Percentiles rank a stretch among this genome's conserved stretches.
Evolutionary conservation across 1,284 basidiomycete species (phyloP).

Genomic region (Chalciporus sp.): DNA sequence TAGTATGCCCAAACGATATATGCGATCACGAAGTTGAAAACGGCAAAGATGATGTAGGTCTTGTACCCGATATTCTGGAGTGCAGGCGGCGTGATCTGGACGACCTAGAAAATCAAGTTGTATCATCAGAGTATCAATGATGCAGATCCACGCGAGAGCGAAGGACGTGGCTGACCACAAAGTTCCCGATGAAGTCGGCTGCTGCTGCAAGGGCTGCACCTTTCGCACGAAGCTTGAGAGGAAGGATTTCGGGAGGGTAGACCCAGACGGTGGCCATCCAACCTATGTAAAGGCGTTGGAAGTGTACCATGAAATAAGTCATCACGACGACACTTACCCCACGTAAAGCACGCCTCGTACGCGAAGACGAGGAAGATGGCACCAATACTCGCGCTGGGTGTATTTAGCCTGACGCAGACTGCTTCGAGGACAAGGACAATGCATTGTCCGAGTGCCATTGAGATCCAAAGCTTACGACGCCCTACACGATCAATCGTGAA

Average conservation of each 20-base stretch:
- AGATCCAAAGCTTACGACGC: conserved; percentile 20
- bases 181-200: conserved; percentile 13
- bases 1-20: conserved; percentile 18
- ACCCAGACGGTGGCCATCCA: conserved; percentile 22
- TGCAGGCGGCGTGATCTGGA: conserved; percentile 17
- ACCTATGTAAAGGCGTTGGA: conserved; percentile 1
- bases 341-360: conserved; percentile 16
- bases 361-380: conserved; percentile 16
- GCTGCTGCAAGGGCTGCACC: conserved; percentile 15
- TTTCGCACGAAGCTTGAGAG: conserved; percentile 16
- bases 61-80: conserved; percentile 17
- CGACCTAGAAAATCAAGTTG: conserved; percentile 3
- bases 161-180: conserved; percentile 3
- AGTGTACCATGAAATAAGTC: no score
- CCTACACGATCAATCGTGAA: conserved; percentile 17
- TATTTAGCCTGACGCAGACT: conserved; percentile 15
- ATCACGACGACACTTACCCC: conserved; percentile 3
- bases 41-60: conserved; percentile 15
- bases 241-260: conserved; percentile 16
- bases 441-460: conserved; percentile 16
- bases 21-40: conserved; percentile 18
- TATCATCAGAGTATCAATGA: not conserved
- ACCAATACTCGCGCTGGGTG: conserved; percentile 6
- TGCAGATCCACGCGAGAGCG: not conserved
- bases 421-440: conserved; percentile 15